Conservation (phyloP, 2,329 filamentous ascomycete species). For the Cordyceps farinosa region DNA sequence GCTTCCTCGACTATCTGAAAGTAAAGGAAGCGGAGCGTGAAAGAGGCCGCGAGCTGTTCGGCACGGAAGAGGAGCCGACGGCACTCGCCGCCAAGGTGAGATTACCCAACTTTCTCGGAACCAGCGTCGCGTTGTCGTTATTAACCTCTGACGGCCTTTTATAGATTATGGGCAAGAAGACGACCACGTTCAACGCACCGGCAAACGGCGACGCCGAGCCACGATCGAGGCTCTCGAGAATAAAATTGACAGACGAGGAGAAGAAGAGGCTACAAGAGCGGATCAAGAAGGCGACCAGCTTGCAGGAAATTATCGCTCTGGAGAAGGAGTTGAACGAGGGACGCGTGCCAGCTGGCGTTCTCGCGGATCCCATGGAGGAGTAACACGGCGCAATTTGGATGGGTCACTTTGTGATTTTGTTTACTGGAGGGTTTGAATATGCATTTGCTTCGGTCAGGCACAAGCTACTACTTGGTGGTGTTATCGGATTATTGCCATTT, state of each 20-base stretch:
- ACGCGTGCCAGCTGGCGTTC: conserved; percentile 68
- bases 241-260: conserved; percentile 85
- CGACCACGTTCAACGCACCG: conserved; percentile 62
- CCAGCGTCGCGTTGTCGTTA: no score
- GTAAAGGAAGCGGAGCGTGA: conserved; percentile 82
- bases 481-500: conserved; percentile 16
- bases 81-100: conserved; percentile 69
- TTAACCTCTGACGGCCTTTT: not conserved
- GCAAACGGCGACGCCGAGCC: conserved; percentile 40
- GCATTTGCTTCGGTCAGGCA: conserved; percentile 13
- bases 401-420: conserved; percentile 7
- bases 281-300: conserved; percentile 81
- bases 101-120: not conserved
- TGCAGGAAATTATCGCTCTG: conserved; percentile 84
- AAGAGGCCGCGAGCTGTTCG: conserved; percentile 77
- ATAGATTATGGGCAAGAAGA: conserved; percentile 80
- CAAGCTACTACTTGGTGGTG: not conserved
- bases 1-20: conserved; percentile 90
- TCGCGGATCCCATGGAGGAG: conserved; percentile 58
- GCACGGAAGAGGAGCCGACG: conserved; percentile 72
- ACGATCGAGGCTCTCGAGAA: conserved; percentile 65
- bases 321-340: conserved; percentile 94
- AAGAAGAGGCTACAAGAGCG: conserved; percentile 79
- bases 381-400: conserved; percentile 30
- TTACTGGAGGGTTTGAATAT: conserved; percentile 1